Percentiles rank a stretch among this genome's conserved stretches.
Conservation (phyloP, 2,329 filamentous ascomycete species). For the Cordyceps pruinosa region DNA sequence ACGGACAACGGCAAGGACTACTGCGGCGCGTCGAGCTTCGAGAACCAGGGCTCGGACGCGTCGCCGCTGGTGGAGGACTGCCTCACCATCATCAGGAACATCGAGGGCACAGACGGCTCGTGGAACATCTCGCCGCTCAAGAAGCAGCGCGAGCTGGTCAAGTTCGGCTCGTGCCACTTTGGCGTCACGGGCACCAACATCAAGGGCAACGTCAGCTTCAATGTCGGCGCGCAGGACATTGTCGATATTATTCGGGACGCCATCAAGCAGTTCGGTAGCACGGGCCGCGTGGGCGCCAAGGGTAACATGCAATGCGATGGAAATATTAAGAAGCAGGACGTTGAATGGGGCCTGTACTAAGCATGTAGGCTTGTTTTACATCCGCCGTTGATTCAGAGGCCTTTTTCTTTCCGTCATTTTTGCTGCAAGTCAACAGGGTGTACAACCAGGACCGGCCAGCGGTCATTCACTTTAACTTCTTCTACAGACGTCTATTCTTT, state of each 20-base stretch:
- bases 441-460: too few relatives aligned
- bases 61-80: constrained; percentile 30
- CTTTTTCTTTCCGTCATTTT: too few relatives aligned
- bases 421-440: too few relatives aligned
- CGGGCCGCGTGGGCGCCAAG: constrained; percentile 27
- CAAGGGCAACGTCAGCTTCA: constrained; percentile 24
- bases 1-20: constrained; percentile 19
- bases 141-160: constrained; percentile 3
- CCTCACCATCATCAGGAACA: constrained; percentile 27
- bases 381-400: too few relatives aligned
- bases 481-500: too few relatives aligned
- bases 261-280: constrained; percentile 22
- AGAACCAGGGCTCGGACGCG: constrained; percentile 26
- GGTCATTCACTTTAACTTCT: too few relatives aligned
- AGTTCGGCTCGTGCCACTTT: constrained; percentile 23
- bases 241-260: constrained; percentile 28
- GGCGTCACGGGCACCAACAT: constrained; percentile 19
- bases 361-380: too few relatives aligned
- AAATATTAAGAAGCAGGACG: constrained; percentile 13
- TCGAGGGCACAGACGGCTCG: constrained; percentile 17
- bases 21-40: constrained; percentile 27
- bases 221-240: constrained; percentile 28
- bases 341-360: constrained; percentile 22
- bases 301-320: constrained; percentile 26
- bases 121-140: constrained; percentile 1